phyloP scores from a whole-genome alignment of 352 stramenopile genomes.

The Thalassiosira mediterranea region DNA sequence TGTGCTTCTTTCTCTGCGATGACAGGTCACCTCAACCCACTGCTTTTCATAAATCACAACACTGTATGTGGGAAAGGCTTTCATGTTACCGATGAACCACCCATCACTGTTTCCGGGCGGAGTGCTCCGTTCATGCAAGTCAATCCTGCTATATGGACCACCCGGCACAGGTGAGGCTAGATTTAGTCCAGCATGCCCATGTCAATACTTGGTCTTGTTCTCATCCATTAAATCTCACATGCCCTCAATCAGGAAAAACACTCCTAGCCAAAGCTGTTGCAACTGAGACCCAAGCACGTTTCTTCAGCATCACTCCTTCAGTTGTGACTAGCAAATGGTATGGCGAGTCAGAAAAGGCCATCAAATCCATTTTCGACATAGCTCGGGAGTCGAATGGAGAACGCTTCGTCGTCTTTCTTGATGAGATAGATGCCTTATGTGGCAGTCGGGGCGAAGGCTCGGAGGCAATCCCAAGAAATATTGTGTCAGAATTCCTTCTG shows the following conservation, averaged over 20 bases:
- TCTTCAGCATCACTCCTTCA: conserved; percentile 97
- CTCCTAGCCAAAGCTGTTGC: conserved; percentile 95
- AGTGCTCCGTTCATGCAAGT: neutral
- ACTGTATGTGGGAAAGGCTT: no score
- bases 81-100: conserved; percentile 56
- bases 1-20: no score
- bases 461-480: conserved; percentile 93
- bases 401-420: conserved; percentile 91
- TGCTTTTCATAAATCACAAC: no score
- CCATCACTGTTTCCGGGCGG: neutral
- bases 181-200: neutral
- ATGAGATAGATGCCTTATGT: conserved; percentile 97
- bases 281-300: conserved; percentile 97
- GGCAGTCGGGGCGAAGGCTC: conserved; percentile 92
- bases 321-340: conserved; percentile 92
- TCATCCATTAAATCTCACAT: neutral
- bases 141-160: neutral
- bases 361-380: conserved; percentile 99
- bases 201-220: neutral
- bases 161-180: no score
- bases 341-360: conserved; percentile 87
- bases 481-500: conserved; percentile 99
- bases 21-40: no score
- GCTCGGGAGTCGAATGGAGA: conserved; percentile 84
- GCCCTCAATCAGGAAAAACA: conserved; percentile 84